Conservation (phyloP, 2,329 filamentous ascomycete genomes). For the Penicillium sp. region DNA sequence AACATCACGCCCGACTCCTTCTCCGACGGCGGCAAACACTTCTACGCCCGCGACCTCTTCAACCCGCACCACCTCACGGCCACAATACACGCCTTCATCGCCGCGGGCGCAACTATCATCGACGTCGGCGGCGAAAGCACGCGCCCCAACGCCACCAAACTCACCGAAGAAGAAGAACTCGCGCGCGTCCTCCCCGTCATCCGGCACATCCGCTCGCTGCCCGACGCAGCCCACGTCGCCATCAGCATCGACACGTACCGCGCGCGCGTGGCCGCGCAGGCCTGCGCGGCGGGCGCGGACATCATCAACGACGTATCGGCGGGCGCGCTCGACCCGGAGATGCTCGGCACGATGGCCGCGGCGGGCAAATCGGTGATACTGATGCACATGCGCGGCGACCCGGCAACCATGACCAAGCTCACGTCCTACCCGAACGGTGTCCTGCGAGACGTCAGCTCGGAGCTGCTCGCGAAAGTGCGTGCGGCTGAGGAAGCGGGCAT, state of each 20-base stretch:
- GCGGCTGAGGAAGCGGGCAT: conserved; percentile 80
- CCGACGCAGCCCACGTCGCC: conserved; percentile 59
- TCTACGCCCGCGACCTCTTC: conserved; percentile 40
- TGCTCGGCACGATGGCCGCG: conserved; percentile 75
- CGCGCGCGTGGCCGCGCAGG: conserved; percentile 72
- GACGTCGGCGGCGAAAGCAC: conserved; percentile 94
- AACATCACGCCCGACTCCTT: conserved; percentile 97
- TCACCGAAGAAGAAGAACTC: conserved; percentile 70
- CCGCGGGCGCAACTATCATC: conserved; percentile 72
- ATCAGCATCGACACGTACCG: conserved; percentile 94
- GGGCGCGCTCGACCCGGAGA: conserved; percentile 70
- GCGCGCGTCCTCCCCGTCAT: conserved; percentile 77
- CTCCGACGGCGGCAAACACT: conserved; percentile 75
- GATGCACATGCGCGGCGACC: conserved; percentile 92
- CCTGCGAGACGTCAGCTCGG: conserved; percentile 60
- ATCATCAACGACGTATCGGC: conserved; percentile 94
- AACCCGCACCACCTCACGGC: conserved; percentile 44
- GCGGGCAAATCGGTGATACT: conserved; percentile 75
- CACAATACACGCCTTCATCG: conserved; percentile 61
- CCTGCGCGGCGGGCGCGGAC: conserved; percentile 74
- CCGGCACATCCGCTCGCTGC: conserved; percentile 63
- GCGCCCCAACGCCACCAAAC: conserved; percentile 67
- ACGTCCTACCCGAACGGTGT: conserved; percentile 67
- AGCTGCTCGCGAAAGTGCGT: conserved; percentile 66
- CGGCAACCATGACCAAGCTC: conserved; percentile 71